Conservation (phyloP, 441 rosid species). For the Daphne laureola region DNA sequence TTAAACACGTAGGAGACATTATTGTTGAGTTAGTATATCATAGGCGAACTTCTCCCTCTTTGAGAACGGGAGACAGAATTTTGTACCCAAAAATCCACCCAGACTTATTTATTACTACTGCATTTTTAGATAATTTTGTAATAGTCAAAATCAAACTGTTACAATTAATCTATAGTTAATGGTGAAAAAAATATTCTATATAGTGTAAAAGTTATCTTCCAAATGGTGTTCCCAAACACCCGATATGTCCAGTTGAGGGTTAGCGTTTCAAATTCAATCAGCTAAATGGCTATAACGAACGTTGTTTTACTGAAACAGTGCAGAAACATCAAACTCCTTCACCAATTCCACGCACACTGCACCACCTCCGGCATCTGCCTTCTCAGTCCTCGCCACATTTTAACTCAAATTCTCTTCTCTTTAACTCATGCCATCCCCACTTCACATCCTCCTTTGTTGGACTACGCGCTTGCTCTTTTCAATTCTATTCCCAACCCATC, state of each 20-base stretch:
- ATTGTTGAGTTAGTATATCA: constrained; percentile 26
- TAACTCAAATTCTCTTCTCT: constrained; percentile 29
- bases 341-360: constrained; percentile 43
- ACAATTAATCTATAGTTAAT: no score
- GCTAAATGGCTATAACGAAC: no score
- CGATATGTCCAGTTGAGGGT: no score
- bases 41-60: constrained; percentile 22
- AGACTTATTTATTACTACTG: constrained; percentile 16
- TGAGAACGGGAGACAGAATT: constrained; percentile 24
- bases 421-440: constrained; percentile 22
- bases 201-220: no score
- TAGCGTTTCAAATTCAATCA: no score
- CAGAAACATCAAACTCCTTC: constrained; percentile 34
- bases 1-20: constrained; percentile 24
- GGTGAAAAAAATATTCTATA: no score
- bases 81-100: constrained; percentile 22
- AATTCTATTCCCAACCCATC: constrained; percentile 34
- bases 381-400: constrained; percentile 13
- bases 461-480: constrained; percentile 36
- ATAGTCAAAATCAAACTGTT: no score
- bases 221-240: no score
- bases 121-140: constrained; percentile 5
- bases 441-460: constrained; percentile 11
- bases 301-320: constrained; percentile 16
- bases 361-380: constrained; percentile 30